Evolutionary conservation across 306 rosid genomes (phyloP), one percentile per base, ranked within the genome.

Genomic region (Luffa aegyptiaca): DNA sequence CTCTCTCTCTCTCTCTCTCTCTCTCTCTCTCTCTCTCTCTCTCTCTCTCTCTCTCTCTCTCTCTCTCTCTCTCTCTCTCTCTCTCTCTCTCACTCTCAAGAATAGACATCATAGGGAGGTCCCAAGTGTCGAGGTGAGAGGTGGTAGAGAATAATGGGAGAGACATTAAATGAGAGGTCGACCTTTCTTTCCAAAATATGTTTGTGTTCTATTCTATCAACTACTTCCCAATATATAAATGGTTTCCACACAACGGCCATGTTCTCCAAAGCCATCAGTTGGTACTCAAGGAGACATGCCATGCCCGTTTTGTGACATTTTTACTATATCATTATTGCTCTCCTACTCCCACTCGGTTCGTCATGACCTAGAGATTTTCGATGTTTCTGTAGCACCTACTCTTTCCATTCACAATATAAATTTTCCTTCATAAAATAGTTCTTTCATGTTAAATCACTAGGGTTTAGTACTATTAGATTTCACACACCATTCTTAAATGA

Each of bases 81-180:
- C 31, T 26, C 31, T 26, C 31, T 26, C 31, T 26, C 31, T 26
- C 31, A 0, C 31, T 26, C 31, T 26, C 31, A 0, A 56, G 6
- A 56, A 62, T 68, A 41, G 75, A 69, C 9, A 69, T 69, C 2
- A 42, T 44, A 17, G 16, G 36, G 41, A 71, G 57, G 76, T 26
- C 76, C 76, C 76, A 71, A 71, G 2, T 45, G 76, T 71, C 76
- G 9, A 71, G 39, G n/a, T 10, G 55, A 31, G 94, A 94, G 51
- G 69, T 87, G 84, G 81, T 80, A 0, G 94, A 92, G 72, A 92
- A 90, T 75, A 71, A 71, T 71, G 76, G 76, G 76, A 44, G 41
- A 71, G 56, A 4, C 75, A 18, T 66, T 66, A 41, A 66, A 36
- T 41, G 51, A 41, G 33, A 66, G 74, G 31, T 39, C 49, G 45